Evolutionary conservation across 495 filamentous ascomycete species (phyloP).

Genomic region (Sordaria brevicollis): DNA sequence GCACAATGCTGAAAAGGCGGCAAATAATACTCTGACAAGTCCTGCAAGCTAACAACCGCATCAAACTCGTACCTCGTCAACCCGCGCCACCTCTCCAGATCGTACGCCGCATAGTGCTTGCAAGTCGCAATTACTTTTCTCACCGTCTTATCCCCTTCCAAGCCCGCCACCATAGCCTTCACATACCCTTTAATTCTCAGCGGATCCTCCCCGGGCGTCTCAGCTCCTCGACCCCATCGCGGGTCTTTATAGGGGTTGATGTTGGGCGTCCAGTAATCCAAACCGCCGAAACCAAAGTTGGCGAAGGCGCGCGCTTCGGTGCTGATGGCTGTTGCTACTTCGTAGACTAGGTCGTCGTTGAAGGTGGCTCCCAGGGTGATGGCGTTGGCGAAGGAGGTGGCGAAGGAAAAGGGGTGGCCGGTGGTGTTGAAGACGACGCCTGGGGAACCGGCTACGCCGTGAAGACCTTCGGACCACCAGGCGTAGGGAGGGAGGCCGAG

Average conservation of each 20-base stretch:
- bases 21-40: slow-evolving; percentile 39
- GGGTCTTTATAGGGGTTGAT: slow-evolving; percentile 55
- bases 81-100: slow-evolving; percentile 42
- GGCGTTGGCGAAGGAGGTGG: slow-evolving; percentile 39
- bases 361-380: slow-evolving; percentile 36
- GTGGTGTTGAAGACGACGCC: slow-evolving; percentile 24
- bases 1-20: slow-evolving; percentile 36
- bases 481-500: slow-evolving; percentile 36
- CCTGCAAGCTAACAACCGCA: slow-evolving; percentile 24
- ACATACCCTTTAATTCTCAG: slow-evolving; percentile 41
- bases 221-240: slow-evolving; percentile 29
- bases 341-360: slow-evolving; percentile 35
- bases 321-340: slow-evolving; percentile 35
- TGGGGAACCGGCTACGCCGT: slow-evolving; percentile 30
- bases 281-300: slow-evolving; percentile 45
- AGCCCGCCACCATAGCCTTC: slow-evolving; percentile 47
- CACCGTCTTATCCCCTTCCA: slow-evolving; percentile 39
- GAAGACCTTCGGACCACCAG: slow-evolving; percentile 46
- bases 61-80: slow-evolving; percentile 24
- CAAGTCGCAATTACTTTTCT: slow-evolving; percentile 51
- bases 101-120: slow-evolving; percentile 58
- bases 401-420: slow-evolving; percentile 28
- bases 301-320: slow-evolving; percentile 60
- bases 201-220: slow-evolving; percentile 27
- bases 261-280: slow-evolving; percentile 59